Evolutionary conservation across 73 alveolate species (phyloP).

Genomic region (Diophrys appendiculata): DNA sequence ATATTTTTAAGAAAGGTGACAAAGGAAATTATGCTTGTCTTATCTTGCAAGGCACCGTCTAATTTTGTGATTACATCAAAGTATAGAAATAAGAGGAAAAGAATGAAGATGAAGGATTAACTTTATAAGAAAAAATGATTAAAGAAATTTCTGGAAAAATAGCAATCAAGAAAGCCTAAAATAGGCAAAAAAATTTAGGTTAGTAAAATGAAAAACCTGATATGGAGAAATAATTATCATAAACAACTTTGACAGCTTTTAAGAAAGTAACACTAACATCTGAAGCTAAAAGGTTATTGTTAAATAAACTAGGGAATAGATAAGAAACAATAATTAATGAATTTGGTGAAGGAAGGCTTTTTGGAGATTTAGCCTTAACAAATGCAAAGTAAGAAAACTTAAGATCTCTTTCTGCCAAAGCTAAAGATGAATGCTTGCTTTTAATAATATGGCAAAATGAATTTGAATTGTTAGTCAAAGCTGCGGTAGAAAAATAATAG

Average conservation of each 20-base stretch:
- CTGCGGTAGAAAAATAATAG: background rate
- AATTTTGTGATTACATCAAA: background rate
- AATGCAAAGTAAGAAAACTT: background rate
- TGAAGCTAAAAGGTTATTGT: too few species aligned
- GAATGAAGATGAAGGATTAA: background rate
- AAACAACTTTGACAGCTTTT: background rate
- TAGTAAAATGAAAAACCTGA: too few species aligned
- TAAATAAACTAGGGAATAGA: background rate
- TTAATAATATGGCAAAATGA: background rate
- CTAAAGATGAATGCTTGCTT: background rate
- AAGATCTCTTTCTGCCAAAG: conserved; percentile 2
- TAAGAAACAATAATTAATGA: conserved; percentile 1
- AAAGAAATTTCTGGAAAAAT: background rate
- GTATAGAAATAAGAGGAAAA: background rate
- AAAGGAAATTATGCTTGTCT: background rate
- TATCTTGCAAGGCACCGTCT: background rate
- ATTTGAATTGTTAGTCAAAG: background rate
- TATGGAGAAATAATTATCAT: background rate
- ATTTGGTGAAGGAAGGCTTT: conserved; percentile 7
- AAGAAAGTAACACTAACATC: background rate
- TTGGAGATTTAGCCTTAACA: conserved; percentile 7
- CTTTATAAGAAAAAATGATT: background rate
- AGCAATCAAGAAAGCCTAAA: too few species aligned
- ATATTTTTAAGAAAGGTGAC: background rate
- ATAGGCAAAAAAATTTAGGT: too few species aligned